A percentile compares a stretch with the other conserved stretches of the same genome.
Evolutionary conservation across 1,139 yeast genomes (phyloP).

Genomic region (Saccharomyces hybrid): DNA sequence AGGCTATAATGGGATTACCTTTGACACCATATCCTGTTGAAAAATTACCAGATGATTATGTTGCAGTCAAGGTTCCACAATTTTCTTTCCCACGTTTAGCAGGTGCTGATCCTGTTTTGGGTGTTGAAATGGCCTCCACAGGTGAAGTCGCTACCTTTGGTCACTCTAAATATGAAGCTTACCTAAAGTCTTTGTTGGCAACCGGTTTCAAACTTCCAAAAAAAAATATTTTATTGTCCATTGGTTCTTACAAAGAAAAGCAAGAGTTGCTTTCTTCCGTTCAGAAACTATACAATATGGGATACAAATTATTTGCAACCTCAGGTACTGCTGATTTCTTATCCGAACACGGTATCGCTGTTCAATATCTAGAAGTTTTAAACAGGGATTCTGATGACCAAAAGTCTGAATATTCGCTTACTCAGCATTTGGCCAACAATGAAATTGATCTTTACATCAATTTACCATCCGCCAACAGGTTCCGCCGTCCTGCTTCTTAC

Average conservation of each 20-base stretch:
- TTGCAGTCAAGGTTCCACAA: constrained; percentile 97
- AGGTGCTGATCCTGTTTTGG: constrained; percentile 97
- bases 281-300: constrained; percentile 70
- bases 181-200: constrained; percentile 85
- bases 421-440: constrained; percentile 94
- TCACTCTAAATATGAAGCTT: constrained; percentile 92
- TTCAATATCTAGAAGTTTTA: constrained; percentile 87
- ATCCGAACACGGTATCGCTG: constrained; percentile 90
- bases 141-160: constrained; percentile 99
- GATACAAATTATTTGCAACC: constrained; percentile 90
- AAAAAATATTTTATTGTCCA: constrained; percentile 86
- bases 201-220: constrained; percentile 94
- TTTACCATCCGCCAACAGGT: constrained; percentile 92
- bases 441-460: constrained; percentile 93
- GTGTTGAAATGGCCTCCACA: constrained; percentile 99
- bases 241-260: constrained; percentile 98
- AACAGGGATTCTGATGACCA: constrained; percentile 58
- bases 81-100: constrained; percentile 96
- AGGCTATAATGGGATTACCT: constrained; percentile 88
- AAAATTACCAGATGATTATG: constrained; percentile 84
- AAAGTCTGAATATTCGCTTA: constrained; percentile 88
- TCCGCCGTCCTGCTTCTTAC: constrained; percentile 97
- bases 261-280: constrained; percentile 87
- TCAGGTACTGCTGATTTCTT: constrained; percentile 99
- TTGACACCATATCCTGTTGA: constrained; percentile 84